phyloP scores from a whole-genome alignment of 176 grass and related monocot genomes.

The Zea luxurians region DNA sequence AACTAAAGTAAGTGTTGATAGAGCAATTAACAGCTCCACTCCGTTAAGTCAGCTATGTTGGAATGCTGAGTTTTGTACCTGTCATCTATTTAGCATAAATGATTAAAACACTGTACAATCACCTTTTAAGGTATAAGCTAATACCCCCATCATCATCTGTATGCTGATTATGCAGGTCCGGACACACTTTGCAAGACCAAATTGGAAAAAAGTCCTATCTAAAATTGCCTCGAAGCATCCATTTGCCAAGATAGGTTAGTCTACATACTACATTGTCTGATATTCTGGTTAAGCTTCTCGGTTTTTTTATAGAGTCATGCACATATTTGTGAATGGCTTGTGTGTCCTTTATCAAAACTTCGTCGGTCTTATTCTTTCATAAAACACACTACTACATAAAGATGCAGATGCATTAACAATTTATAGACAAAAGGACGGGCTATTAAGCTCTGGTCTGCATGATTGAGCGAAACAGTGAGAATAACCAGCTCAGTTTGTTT shows the following conservation, averaged over 20 bases:
- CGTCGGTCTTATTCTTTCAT: not conserved
- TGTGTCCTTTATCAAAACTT: not conserved
- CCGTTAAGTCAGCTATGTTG: not conserved
- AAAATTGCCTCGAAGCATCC: conserved; percentile 87
- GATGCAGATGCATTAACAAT: not conserved
- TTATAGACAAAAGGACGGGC: not conserved
- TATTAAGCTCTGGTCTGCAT: not conserved
- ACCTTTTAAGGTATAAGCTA: conserved; percentile 34
- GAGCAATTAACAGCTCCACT: conserved; percentile 4
- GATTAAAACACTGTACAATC: not conserved
- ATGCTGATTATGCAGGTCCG: conserved; percentile 64
- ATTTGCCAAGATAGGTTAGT: conserved; percentile 88
- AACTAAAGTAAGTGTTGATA: conserved; percentile 68
- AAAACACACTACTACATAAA: not conserved
- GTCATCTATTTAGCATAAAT: conserved; percentile 9
- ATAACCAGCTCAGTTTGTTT: conserved; percentile 7
- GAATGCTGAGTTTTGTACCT: not conserved
- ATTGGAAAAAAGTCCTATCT: conserved; percentile 95
- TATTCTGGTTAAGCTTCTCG: conserved; percentile 17
- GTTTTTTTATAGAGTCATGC: not conserved
- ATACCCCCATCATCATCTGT: conserved; percentile 19
- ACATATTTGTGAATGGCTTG: conserved; percentile 8
- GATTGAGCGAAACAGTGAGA: not conserved
- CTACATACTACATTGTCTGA: not conserved
- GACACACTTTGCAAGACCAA: conserved; percentile 97